Evolutionary conservation across 768 basidiomycete species (phyloP).

Genomic region (Tricholoma hemisulphureum): DNA sequence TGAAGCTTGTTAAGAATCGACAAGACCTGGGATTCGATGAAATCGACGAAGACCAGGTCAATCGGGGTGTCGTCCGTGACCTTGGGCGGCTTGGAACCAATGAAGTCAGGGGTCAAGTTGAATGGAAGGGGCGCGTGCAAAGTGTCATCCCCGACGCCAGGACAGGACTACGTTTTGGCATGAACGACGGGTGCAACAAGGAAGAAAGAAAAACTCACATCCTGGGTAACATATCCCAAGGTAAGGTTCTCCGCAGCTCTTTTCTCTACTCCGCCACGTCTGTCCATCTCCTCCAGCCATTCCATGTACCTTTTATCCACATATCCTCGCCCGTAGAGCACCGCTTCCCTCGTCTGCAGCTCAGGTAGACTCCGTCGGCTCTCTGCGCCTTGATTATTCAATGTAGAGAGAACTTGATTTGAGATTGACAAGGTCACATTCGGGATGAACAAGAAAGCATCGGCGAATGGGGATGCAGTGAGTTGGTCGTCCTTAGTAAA

Average conservation of each 20-base stretch:
- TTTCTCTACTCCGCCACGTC: conserved; percentile 34
- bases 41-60: conserved; percentile 77
- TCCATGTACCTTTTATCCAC: conserved; percentile 48
- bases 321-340: conserved; percentile 46
- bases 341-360: conserved; percentile 34
- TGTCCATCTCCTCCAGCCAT: conserved; percentile 62
- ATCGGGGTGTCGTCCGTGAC: conserved; percentile 50
- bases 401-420: conserved; percentile 46
- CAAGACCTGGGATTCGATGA: conserved; percentile 55
- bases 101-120: conserved; percentile 54
- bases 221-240: conserved; percentile 72
- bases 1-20: conserved; percentile 56
- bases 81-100: conserved; percentile 53
- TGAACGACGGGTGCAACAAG: neutral
- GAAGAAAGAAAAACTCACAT: conserved; percentile 40
- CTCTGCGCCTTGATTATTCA: conserved; percentile 49
- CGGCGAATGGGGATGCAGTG: conserved; percentile 67
- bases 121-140: conserved; percentile 60
- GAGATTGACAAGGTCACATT: conserved; percentile 52
- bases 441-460: conserved; percentile 63
- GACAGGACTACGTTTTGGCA: conserved; percentile 50
- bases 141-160: conserved; percentile 74
- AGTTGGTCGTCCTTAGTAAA: conserved; percentile 84
- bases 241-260: conserved; percentile 54
- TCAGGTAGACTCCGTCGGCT: conserved; percentile 32